Percentiles rank a stretch among this genome's conserved stretches.
Conservation (phyloP, 352 stramenopile species). For the Pythium biforme region DNA sequence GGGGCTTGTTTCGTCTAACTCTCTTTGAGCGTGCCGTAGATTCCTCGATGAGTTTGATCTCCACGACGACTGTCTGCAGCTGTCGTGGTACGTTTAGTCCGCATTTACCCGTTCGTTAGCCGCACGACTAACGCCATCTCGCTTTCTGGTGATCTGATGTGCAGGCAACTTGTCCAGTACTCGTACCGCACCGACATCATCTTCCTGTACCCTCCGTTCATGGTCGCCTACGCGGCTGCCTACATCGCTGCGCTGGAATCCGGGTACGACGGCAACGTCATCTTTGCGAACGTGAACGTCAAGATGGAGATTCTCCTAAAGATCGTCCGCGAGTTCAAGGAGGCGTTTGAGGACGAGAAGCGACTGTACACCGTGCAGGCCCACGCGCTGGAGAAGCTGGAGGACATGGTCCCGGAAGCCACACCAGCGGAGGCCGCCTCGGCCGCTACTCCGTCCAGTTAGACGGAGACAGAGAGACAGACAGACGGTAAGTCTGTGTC, state of each 20-base stretch:
- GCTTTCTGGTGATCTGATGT: background rate
- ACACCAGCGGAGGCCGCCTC: slow-evolving; percentile 30
- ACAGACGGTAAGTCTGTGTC: no score
- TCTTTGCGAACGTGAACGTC: slow-evolving; percentile 80
- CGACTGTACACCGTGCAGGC: slow-evolving; percentile 61
- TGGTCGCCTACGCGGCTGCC: slow-evolving; percentile 81
- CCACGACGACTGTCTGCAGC: slow-evolving; percentile 83
- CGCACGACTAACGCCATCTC: no score
- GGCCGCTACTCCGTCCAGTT: background rate
- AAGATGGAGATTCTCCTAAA: slow-evolving; percentile 82
- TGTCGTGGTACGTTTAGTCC: slow-evolving; percentile 57
- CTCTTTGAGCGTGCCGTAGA: slow-evolving; percentile 23
- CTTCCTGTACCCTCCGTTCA: slow-evolving; percentile 80
- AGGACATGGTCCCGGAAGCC: slow-evolving; percentile 77
- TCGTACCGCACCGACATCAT: slow-evolving; percentile 89
- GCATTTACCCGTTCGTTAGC: background rate
- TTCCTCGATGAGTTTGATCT: slow-evolving; percentile 85
- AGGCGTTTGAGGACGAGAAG: slow-evolving; percentile 76
- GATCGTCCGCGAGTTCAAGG: slow-evolving; percentile 74
- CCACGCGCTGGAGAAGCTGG: slow-evolving; percentile 65
- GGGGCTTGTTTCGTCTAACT: background rate
- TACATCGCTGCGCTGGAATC: slow-evolving; percentile 80
- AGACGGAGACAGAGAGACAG: no score
- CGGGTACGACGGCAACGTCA: slow-evolving; percentile 70
- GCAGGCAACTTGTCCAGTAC: slow-evolving; percentile 84